These are phyloP conservation scores for Lachancea lanzarotensis DNA, from an alignment of 805 yeast genomes.

Conservation along the genomic window DNA sequence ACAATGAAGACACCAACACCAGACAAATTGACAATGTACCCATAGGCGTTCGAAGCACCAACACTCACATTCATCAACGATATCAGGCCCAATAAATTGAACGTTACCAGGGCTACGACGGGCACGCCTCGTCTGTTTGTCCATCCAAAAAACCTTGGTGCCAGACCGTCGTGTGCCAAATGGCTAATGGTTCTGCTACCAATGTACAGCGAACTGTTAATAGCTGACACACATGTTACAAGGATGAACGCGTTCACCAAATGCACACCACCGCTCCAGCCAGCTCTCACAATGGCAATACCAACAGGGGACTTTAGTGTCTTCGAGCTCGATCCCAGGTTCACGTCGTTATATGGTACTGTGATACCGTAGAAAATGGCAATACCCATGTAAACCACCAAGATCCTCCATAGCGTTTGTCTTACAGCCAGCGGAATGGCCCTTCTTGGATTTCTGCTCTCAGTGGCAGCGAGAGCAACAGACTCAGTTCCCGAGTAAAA, in stretches of 20 bases:
- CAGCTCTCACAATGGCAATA: slow-evolving; percentile 49
- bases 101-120: slow-evolving; percentile 2
- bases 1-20: slow-evolving; percentile 65
- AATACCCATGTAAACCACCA: slow-evolving; percentile 46
- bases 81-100: slow-evolving; percentile 3
- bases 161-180: slow-evolving; percentile 43
- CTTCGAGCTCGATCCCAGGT: slow-evolving; percentile 39
- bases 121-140: slow-evolving; percentile 39
- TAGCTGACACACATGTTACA: slow-evolving; percentile 44
- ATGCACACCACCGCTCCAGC: slow-evolving; percentile 47
- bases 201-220: slow-evolving; percentile 41
- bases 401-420: slow-evolving; percentile 42
- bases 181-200: slow-evolving; percentile 45
- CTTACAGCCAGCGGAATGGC: slow-evolving; percentile 50
- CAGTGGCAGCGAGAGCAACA: slow-evolving; percentile 47
- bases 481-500: slow-evolving; percentile 55
- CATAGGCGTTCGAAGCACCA: slow-evolving; percentile 38
- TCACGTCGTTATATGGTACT: slow-evolving; percentile 42
- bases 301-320: slow-evolving; percentile 57
- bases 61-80: slow-evolving; percentile 7
- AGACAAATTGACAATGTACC: slow-evolving; percentile 52
- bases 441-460: slow-evolving; percentile 46
- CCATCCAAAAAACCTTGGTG: slow-evolving; percentile 39
- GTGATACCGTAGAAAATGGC: slow-evolving; percentile 50
- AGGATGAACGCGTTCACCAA: slow-evolving; percentile 51